phyloP scores from a whole-genome alignment of 2,329 filamentous ascomycete species.

The Hypoxylon rubiginosum region DNA sequence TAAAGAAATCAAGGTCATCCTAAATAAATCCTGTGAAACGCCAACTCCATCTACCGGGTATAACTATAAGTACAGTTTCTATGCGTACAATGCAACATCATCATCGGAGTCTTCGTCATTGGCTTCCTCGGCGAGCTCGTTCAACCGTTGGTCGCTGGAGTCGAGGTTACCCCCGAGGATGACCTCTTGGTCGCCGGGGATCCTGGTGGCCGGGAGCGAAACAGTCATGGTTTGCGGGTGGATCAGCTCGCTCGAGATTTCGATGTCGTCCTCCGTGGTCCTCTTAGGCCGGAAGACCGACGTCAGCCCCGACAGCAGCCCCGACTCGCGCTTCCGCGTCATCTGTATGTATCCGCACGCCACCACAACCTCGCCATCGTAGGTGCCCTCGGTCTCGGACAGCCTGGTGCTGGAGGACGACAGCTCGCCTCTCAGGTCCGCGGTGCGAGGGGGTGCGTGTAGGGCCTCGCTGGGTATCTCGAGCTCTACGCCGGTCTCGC shows the following conservation, averaged over 20 bases:
- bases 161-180: neutral
- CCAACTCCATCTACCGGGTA: neutral
- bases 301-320: neutral
- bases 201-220: slow-evolving; percentile 6
- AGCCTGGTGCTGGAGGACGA: slow-evolving; percentile 1
- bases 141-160: neutral
- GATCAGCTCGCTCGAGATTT: slow-evolving; percentile 2
- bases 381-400: slow-evolving; percentile 14
- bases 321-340: neutral
- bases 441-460: neutral
- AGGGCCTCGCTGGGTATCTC: slow-evolving; percentile 11
- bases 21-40: neutral
- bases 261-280: slow-evolving; percentile 7
- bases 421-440: neutral
- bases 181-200: slow-evolving; percentile 10
- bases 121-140: neutral
- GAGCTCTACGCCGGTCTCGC: slow-evolving; percentile 4
- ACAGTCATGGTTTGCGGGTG: slow-evolving; percentile 12
- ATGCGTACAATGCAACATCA: slow-evolving; percentile 16
- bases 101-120: neutral
- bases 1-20: too few relatives aligned
- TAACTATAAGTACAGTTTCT: neutral
- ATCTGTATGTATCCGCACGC: slow-evolving; percentile 13
- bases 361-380: slow-evolving; percentile 14
- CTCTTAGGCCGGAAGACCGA: slow-evolving; percentile 5